phyloP scores from a whole-genome alignment of 106 monocot genomes.

The Ottelia alismoides region DNA sequence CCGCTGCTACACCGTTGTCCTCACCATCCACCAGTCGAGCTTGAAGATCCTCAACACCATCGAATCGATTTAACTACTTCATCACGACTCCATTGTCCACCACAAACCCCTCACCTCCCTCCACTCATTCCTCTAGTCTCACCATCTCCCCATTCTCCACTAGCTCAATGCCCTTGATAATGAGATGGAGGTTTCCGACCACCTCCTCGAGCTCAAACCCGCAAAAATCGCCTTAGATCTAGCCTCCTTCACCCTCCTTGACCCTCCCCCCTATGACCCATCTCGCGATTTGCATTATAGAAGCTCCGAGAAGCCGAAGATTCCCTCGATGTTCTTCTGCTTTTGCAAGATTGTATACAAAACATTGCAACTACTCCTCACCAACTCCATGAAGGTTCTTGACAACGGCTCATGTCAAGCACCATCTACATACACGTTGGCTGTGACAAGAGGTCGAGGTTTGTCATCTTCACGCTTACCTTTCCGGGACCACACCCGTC shows the following conservation, averaged over 20 bases:
- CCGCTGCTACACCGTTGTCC: slow-evolving; percentile 40
- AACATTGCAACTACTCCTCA: slow-evolving; percentile 67
- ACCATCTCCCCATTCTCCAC: slow-evolving; percentile 44
- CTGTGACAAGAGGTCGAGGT: slow-evolving; percentile 64
- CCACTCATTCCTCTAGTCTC: slow-evolving; percentile 31
- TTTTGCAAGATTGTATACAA: slow-evolving; percentile 62
- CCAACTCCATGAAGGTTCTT: slow-evolving; percentile 68
- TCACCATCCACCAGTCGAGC: slow-evolving; percentile 91
- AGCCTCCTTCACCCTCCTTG: too few species aligned
- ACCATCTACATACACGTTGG: slow-evolving; percentile 62
- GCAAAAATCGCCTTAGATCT: slow-evolving; percentile 2
- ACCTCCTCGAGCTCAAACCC: slow-evolving; percentile 22
- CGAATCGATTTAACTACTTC: slow-evolving; percentile 69
- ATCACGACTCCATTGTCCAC: slow-evolving; percentile 58
- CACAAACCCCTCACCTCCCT: slow-evolving; percentile 55
- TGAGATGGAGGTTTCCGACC: slow-evolving; percentile 62
- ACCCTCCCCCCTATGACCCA: neutral
- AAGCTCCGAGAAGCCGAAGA: slow-evolving; percentile 45
- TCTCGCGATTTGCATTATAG: slow-evolving; percentile 16
- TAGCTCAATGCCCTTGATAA: slow-evolving; percentile 80
- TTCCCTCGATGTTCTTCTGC: slow-evolving; percentile 40
- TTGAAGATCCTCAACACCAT: slow-evolving; percentile 53
- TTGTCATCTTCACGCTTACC: slow-evolving; percentile 96
- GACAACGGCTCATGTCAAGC: slow-evolving; percentile 56
- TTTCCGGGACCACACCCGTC: too few species aligned